Percentiles rank a stretch among this genome's conserved stretches.
Conservation (phyloP, 2,329 filamentous ascomycete genomes). For the Talaromyces sp. region DNA sequence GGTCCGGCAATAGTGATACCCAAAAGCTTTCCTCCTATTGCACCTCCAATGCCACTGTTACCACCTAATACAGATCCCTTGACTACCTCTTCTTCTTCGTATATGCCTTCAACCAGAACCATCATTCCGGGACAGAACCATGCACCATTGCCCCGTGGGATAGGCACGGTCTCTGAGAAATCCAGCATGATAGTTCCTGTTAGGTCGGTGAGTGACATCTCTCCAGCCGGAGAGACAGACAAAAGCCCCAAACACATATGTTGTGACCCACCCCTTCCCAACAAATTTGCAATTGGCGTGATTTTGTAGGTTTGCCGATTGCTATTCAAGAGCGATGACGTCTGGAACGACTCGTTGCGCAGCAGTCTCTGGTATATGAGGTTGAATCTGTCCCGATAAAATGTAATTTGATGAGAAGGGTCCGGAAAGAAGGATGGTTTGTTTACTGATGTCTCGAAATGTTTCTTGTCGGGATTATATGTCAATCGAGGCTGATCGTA, state of each 20-base stretch:
- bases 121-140: constrained; percentile 98
- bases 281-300: constrained; percentile 73
- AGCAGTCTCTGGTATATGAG: constrained; percentile 88
- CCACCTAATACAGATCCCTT: constrained; percentile 67
- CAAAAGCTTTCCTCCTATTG: constrained; percentile 87
- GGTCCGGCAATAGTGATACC: constrained; percentile 89
- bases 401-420: constrained; percentile 74
- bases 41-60: constrained; percentile 78
- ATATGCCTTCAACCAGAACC: constrained; percentile 89
- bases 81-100: constrained; percentile 80
- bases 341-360: constrained; percentile 89
- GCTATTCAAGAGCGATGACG: constrained; percentile 67
- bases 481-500: constrained; percentile 70
- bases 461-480: constrained; percentile 65
- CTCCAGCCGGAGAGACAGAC: constrained; percentile 74
- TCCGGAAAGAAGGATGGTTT: constrained; percentile 71
- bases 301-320: constrained; percentile 70
- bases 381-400: constrained; percentile 88
- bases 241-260: constrained; percentile 87
- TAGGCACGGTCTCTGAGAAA: constrained; percentile 71
- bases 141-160: constrained; percentile 73
- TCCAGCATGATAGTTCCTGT: constrained; percentile 86
- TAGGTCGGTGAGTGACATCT: constrained; percentile 77
- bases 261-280: constrained; percentile 75
- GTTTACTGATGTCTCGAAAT: constrained; percentile 72